Evolutionary conservation across 352 stramenopile genomes (phyloP).

Genomic region (Globisporangium canariense): DNA sequence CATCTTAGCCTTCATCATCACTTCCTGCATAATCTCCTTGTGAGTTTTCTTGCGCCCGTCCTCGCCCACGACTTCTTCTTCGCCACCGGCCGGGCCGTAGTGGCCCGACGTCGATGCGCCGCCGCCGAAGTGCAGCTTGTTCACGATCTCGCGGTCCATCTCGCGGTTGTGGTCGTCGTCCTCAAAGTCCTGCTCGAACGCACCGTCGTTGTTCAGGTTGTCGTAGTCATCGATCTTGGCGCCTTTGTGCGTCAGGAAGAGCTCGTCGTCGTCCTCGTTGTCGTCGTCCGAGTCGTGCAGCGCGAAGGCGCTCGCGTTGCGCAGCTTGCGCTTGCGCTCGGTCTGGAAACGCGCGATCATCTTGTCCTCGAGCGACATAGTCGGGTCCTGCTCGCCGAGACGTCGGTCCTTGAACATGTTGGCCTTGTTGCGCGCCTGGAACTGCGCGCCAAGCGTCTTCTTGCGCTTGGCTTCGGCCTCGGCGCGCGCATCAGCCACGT

Average conservation of each 20-base stretch:
- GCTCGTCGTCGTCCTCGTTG: slow-evolving; percentile 55
- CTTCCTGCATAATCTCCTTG: slow-evolving; percentile 90
- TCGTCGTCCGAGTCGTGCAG: slow-evolving; percentile 80
- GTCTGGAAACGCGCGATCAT: slow-evolving; percentile 91
- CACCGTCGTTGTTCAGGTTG: slow-evolving; percentile 41
- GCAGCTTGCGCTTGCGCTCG: slow-evolving; percentile 84
- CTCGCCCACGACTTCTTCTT: slow-evolving; percentile 10
- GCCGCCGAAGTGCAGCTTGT: slow-evolving; percentile 86
- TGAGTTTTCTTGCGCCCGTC: slow-evolving; percentile 72
- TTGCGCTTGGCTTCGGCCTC: slow-evolving; percentile 82
- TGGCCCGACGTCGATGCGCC: slow-evolving; percentile 17
- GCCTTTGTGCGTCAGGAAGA: slow-evolving; percentile 78
- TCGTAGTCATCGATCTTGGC: slow-evolving; percentile 81
- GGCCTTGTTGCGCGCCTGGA: slow-evolving; percentile 77
- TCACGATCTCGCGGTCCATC: slow-evolving; percentile 79
- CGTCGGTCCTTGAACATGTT: slow-evolving; percentile 88
- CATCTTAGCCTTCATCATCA: slow-evolving; percentile 91
- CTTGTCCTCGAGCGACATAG: slow-evolving; percentile 90
- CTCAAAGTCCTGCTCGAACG: slow-evolving; percentile 44
- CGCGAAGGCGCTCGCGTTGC: slow-evolving; percentile 67
- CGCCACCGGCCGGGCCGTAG: slow-evolving; percentile 15
- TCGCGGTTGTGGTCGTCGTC: slow-evolving; percentile 73
- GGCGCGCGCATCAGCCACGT: slow-evolving; percentile 81
- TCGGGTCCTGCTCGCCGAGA: slow-evolving; percentile 79
- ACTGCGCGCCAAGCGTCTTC: slow-evolving; percentile 85